Evolutionary conservation across 768 basidiomycete genomes (phyloP).

Genomic region (Leucocoprinus birnbaumii): DNA sequence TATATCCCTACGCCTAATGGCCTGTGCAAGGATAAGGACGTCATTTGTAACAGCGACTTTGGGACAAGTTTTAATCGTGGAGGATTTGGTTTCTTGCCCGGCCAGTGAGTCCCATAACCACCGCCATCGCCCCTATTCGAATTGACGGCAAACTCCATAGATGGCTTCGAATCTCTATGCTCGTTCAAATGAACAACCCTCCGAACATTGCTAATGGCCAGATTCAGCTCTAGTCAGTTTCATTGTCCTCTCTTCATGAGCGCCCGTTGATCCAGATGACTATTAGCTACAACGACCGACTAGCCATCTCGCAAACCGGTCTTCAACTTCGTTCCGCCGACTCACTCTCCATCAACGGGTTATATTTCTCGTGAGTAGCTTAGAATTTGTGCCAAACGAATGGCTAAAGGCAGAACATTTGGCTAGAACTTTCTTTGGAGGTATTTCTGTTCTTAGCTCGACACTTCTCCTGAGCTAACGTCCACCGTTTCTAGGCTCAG

Average conservation of each 20-base stretch:
- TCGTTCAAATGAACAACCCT: conserved; percentile 77
- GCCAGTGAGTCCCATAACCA: conserved; percentile 47
- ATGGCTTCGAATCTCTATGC: conserved; percentile 71
- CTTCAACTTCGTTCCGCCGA: conserved; percentile 61
- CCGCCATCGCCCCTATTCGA: background rate
- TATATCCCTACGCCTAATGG: conserved; percentile 68
- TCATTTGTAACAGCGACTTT: conserved; percentile 72
- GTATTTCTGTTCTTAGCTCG: conserved; percentile 26
- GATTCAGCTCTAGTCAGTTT: conserved; percentile 61
- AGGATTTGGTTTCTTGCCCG: conserved; percentile 56
- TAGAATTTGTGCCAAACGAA: conserved; percentile 3
- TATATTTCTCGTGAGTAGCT: conserved; percentile 76
- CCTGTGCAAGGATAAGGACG: conserved; percentile 50
- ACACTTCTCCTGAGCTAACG: background rate
- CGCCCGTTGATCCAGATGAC: background rate
- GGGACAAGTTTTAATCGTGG: conserved; percentile 76
- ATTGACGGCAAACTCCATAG: conserved; percentile 24
- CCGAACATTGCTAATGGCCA: conserved; percentile 71
- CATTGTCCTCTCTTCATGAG: background rate
- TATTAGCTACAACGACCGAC: conserved; percentile 67
- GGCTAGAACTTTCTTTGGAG: conserved; percentile 79
- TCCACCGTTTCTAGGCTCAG: conserved; percentile 44
- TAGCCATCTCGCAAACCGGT: conserved; percentile 54
- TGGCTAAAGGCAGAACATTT: conserved; percentile 1
- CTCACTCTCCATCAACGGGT: conserved; percentile 55